These are phyloP conservation scores for Geotrichum histeridarum DNA, from an alignment of 1,139 yeast species.

Conservation along the genomic window DNA sequence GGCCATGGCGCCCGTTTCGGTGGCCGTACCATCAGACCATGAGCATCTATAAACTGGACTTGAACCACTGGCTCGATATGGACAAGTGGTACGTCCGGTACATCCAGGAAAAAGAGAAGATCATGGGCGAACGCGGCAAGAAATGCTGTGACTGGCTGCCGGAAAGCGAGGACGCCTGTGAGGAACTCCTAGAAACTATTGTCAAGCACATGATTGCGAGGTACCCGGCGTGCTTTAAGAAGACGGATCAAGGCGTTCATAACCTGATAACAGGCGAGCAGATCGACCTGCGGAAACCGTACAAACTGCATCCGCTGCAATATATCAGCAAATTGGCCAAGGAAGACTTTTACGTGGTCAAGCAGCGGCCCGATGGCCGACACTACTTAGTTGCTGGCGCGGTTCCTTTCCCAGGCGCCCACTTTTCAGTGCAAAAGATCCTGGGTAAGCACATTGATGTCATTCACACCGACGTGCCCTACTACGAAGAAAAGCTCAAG, in stretches of 20 bases:
- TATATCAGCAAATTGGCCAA: conserved; percentile 66
- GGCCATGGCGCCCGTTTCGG: conserved; percentile 78
- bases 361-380: conserved; percentile 47
- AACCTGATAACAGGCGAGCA: conserved; percentile 59
- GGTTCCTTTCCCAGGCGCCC: conserved; percentile 75
- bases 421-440: conserved; percentile 56
- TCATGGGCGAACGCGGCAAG: conserved; percentile 53
- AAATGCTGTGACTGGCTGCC: conserved; percentile 65
- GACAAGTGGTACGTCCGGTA: conserved; percentile 67
- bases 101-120: conserved; percentile 55
- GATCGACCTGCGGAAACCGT: conserved; percentile 55
- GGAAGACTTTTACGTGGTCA: conserved; percentile 64
- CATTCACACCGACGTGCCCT: conserved; percentile 69
- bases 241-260: conserved; percentile 48
- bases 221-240: conserved; percentile 58
- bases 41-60: conserved; percentile 64
- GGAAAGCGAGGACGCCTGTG: conserved; percentile 56
- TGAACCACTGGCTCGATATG: conserved; percentile 76
- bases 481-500: conserved; percentile 59
- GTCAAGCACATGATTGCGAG: conserved; percentile 54
- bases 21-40: conserved; percentile 80
- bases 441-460: conserved; percentile 57
- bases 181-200: conserved; percentile 60
- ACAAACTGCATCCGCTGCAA: conserved; percentile 57
- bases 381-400: conserved; percentile 70